These are phyloP conservation scores for Metschnikowia proteae DNA, from an alignment of 805 yeast genomes.

Conservation along the genomic window DNA sequence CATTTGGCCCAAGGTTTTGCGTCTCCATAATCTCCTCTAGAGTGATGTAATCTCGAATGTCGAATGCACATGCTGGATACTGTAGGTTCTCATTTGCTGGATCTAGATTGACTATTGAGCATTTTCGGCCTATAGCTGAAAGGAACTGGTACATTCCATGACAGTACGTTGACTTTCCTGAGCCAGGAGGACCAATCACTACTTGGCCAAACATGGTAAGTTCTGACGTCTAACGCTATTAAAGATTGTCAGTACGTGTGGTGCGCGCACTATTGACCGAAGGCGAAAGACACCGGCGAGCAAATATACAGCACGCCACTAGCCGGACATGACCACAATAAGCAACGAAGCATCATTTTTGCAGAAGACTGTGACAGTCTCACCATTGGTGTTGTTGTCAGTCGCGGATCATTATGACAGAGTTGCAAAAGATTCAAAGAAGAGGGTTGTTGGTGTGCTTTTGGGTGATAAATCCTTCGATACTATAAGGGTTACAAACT, in stretches of 20 bases:
- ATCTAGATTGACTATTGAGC: constrained; percentile 81
- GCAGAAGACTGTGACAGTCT: constrained; percentile 73
- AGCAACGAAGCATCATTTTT: constrained; percentile 38
- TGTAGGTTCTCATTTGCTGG: constrained; percentile 79
- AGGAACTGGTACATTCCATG: constrained; percentile 89
- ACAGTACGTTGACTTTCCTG: constrained; percentile 95
- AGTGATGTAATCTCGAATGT: constrained; percentile 72
- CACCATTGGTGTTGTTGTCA: constrained; percentile 90
- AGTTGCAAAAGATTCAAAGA: constrained; percentile 63
- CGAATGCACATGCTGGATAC: constrained; percentile 66
- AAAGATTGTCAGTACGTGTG: background rate
- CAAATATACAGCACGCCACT: constrained; percentile 3
- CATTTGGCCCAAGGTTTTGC: constrained; percentile 76
- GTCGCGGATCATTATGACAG: constrained; percentile 95
- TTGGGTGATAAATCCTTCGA: constrained; percentile 70
- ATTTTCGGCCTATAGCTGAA: constrained; percentile 88
- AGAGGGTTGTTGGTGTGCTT: constrained; percentile 91
- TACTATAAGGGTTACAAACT: constrained; percentile 74
- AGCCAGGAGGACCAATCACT: constrained; percentile 97
- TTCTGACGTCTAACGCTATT: background rate
- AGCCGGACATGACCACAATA: constrained; percentile 21
- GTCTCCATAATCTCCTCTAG: constrained; percentile 76
- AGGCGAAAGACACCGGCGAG: constrained; percentile 8
- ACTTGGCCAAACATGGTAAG: constrained; percentile 70
- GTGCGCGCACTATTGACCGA: constrained; percentile 12